A percentile compares a stretch with the other conserved stretches of the same genome.
phyloP scores from a whole-genome alignment of 768 basidiomycete genomes.

The Leccinum obscurum region DNA sequence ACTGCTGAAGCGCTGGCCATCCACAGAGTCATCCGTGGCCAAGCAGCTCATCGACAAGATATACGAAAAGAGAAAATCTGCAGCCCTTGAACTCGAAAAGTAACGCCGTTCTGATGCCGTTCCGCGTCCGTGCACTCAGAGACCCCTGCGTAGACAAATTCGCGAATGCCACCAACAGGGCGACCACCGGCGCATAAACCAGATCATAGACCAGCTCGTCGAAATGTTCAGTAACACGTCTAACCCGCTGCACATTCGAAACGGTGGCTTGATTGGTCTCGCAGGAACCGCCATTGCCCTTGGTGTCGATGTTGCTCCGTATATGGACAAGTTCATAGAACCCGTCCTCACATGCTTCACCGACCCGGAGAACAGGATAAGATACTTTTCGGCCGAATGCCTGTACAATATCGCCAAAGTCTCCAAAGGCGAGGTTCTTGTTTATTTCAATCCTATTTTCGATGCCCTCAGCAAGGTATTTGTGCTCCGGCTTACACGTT shows the following conservation, averaged over 20 bases:
- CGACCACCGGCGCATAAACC: constrained; percentile 76
- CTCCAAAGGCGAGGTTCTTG: constrained; percentile 93
- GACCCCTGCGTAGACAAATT: constrained; percentile 58
- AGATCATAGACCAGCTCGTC: constrained; percentile 92
- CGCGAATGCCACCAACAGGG: constrained; percentile 83
- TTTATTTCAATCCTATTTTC: constrained; percentile 98
- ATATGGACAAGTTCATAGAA: constrained; percentile 91
- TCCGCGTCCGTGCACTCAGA: constrained; percentile 12
- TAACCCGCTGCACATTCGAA: constrained; percentile 86
- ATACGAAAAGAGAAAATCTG: constrained; percentile 95
- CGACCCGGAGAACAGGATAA: constrained; percentile 91
- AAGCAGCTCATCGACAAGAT: constrained; percentile 89
- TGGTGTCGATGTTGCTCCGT: constrained; percentile 88
- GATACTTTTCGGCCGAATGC: constrained; percentile 98
- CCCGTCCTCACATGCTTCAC: constrained; percentile 89
- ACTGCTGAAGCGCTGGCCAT: constrained; percentile 2
- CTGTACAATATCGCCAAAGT: constrained; percentile 98
- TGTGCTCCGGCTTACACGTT: neutral
- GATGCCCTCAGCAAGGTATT: constrained; percentile 94
- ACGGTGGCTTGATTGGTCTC: constrained; percentile 94
- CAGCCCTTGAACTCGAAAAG: constrained; percentile 96
- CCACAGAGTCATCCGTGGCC: constrained; percentile 66
- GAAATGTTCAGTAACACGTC: constrained; percentile 86
- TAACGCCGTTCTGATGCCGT: constrained; percentile 30
- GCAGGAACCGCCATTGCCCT: constrained; percentile 97